Base-by-base conservation (phyloP, 164 flowering plant genomes). In the Buxus sempervirens region DNA sequence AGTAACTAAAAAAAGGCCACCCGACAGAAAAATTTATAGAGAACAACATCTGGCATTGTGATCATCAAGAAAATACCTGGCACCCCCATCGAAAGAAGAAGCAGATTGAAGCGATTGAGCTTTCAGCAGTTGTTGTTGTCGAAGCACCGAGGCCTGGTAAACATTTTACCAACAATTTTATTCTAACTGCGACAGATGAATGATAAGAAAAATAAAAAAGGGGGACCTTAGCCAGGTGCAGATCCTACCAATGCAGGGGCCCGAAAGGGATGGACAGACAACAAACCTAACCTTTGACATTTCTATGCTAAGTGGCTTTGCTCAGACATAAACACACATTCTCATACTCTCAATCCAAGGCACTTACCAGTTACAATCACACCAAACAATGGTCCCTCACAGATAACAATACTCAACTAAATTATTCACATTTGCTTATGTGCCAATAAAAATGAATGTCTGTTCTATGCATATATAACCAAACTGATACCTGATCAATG, bases 121-220 rank as follows among this genome's bases (percentile, higher is more conserved):
- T 76, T 90, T 88, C 56, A 90, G 79, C 73, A 89, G 41, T 60
- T 87, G 91, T 70, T 95, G 98, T 77, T 86, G 93, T 25, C 96
- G 89, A 54, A 88, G 85, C 58, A 89, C 45, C 21, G 85, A 73
- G 55, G 88, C 82, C 78, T 78, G 45, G 59, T 20, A 23, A 64
- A 63, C 36, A 41, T 23, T 59, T 54, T 27, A 64, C 23, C 63
- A 58, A 13, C 32, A 63, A 27, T 60, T 54, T 23, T 26, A 49
- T 9, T 25, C 21, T 54, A 64, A 25, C 28, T 45, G 5, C 21
- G 38, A 22, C 45, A n/a, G 42, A 12, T 20, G 36, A 21, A 18
- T 28, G 23, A 9, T 23, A 36, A 22, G 12, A 23, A 73, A 22
- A n/a, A n/a, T n/a, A n/a, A n/a, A n/a, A n/a, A n/a, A n/a, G n/a